A percentile compares a stretch with the other conserved stretches of the same genome.
phyloP scores from a whole-genome alignment of 108 stramenopile genomes.

The Ochromonas danica region DNA sequence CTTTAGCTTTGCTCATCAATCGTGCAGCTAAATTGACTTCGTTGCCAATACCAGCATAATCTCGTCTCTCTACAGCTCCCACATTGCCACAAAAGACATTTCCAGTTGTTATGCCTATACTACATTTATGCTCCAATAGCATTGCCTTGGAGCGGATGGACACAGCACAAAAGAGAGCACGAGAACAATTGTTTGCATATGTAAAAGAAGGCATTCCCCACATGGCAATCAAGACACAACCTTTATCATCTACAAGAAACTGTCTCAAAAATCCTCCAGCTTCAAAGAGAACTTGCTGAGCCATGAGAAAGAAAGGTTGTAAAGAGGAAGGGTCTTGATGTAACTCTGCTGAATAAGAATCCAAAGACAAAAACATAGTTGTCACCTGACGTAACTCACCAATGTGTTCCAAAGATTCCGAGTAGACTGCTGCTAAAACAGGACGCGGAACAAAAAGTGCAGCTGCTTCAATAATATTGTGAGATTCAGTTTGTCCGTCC shows the following conservation, averaged over 20 bases:
- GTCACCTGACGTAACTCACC: conserved; percentile 25
- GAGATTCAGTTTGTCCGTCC: not conserved
- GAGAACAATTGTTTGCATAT: conserved; percentile 58
- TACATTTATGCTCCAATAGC: conserved; percentile 49
- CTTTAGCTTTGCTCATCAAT: conserved; percentile 53
- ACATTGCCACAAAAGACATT: conserved; percentile 64
- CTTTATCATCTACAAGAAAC: conserved; percentile 48
- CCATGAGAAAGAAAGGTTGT: conserved; percentile 31
- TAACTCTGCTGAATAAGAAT: conserved; percentile 22
- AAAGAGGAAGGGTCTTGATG: not conserved
- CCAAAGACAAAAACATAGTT: conserved; percentile 28
- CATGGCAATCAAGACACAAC: conserved; percentile 50
- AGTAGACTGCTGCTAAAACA: conserved; percentile 21
- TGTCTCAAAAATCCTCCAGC: conserved; percentile 42
- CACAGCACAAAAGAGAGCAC: conserved; percentile 38
- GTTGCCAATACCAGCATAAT: conserved; percentile 65
- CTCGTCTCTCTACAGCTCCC: conserved; percentile 54
- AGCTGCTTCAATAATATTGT: not conserved
- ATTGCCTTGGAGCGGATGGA: not conserved
- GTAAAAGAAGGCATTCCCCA: conserved; percentile 61
- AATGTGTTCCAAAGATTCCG: conserved; percentile 21
- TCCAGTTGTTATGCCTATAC: conserved; percentile 59
- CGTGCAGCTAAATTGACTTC: conserved; percentile 64
- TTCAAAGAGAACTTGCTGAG: conserved; percentile 55
- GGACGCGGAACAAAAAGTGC: conserved; percentile 31